Conservation (phyloP, 2,329 filamentous ascomycete genomes). For the Botryosphaeria dothidea region DNA sequence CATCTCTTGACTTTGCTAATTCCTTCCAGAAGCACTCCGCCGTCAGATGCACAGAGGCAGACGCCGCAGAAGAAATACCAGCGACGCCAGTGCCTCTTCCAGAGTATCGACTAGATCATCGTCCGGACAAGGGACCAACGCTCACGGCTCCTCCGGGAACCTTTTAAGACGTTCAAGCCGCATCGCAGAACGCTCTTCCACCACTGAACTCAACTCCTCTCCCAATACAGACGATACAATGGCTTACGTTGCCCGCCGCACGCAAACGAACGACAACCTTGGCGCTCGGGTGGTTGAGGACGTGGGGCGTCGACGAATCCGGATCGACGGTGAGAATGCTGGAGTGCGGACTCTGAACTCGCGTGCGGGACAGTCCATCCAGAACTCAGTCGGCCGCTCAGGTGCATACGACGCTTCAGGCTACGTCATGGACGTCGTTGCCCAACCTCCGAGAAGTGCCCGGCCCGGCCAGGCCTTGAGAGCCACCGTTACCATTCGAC, state of each 20-base stretch:
- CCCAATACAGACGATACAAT: conserved; percentile 27
- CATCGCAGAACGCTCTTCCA: conserved; percentile 20
- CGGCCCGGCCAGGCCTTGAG: conserved; percentile 33
- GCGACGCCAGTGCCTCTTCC: conserved; percentile 18
- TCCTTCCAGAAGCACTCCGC: conserved; percentile 16
- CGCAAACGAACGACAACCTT: conserved; percentile 25
- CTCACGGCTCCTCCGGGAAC: background rate
- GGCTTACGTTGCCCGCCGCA: conserved; percentile 41
- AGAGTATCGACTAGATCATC: conserved; percentile 20
- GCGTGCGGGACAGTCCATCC: conserved; percentile 4
- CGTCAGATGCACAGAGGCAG: conserved; percentile 21
- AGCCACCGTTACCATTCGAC: conserved; percentile 24
- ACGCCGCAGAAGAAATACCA: conserved; percentile 21
- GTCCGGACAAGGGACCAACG: conserved; percentile 16
- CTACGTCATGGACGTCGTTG: conserved; percentile 41
- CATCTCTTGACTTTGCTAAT: conserved; percentile 16
- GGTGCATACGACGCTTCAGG: conserved; percentile 12
- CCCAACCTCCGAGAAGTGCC: conserved; percentile 37
- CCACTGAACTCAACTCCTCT: conserved; percentile 8
- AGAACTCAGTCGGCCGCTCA: conserved; percentile 13
- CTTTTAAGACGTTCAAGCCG: conserved; percentile 21
- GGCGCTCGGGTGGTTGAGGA: conserved; percentile 31
- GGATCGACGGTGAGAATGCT: conserved; percentile 14
- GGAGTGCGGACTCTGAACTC: conserved; percentile 18
- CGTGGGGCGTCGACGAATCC: conserved; percentile 11